Evolutionary conservation across 2,329 filamentous ascomycete genomes (phyloP).

Genomic region (Metarhizium robertsii): DNA sequence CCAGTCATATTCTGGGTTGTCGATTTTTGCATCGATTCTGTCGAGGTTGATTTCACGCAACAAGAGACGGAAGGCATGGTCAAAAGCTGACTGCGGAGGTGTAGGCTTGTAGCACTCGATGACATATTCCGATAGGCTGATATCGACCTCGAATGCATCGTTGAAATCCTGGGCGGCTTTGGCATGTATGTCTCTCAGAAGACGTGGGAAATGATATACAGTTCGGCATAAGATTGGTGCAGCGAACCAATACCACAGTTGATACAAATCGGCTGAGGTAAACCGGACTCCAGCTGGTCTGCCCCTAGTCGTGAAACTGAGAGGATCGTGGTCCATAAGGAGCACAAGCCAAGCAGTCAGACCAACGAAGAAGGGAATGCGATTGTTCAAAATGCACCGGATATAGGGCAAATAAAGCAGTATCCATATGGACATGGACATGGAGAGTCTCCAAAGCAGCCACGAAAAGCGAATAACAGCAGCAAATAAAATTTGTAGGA

Average conservation of each 20-base stretch:
- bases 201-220: not conserved
- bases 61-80: not conserved
- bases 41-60: not conserved
- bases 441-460: not conserved
- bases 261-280: not conserved
- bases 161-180: not conserved
- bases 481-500: not conserved
- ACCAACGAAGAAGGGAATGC: not conserved
- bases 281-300: not conserved
- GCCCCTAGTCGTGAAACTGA: not conserved
- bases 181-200: not conserved
- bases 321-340: not conserved
- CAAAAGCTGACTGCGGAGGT: not conserved
- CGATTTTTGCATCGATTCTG: not conserved
- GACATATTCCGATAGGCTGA: conserved; percentile 1
- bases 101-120: conserved; percentile 5
- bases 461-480: not conserved
- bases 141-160: conserved; percentile 2
- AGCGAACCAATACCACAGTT: conserved; percentile 1
- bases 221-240: not conserved
- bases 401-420: conserved; percentile 2
- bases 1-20: not conserved
- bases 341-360: conserved; percentile 1
- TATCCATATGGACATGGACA: conserved; percentile 1
- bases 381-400: not conserved